These are phyloP conservation scores for Penicillium brevicompactum DNA, from an alignment of 2,329 filamentous ascomycete genomes.

Conservation along the genomic window DNA sequence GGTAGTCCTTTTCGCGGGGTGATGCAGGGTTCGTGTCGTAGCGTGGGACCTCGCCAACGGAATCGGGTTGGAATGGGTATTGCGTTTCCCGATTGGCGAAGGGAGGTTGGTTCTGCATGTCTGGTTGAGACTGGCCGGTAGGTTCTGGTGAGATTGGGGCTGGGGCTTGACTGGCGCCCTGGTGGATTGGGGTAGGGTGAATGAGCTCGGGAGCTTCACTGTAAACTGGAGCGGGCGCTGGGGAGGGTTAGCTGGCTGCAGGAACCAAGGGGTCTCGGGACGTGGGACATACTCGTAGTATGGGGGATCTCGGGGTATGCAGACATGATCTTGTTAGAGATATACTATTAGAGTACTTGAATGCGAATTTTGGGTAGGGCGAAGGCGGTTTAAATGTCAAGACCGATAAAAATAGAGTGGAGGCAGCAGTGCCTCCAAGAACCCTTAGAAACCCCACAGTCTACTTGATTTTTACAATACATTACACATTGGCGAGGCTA, in stretches of 20 bases:
- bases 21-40: neutral
- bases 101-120: neutral
- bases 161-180: neutral
- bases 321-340: neutral
- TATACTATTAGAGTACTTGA: neutral
- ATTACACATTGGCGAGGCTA: neutral
- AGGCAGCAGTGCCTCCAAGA: neutral
- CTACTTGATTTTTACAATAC: neutral
- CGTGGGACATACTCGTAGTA: neutral
- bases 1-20: slow-evolving; percentile 15
- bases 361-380: neutral
- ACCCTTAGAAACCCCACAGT: neutral
- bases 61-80: slow-evolving; percentile 4
- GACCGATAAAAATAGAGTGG: neutral
- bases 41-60: neutral
- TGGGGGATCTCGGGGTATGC: neutral
- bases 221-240: neutral
- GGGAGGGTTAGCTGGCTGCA: neutral
- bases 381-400: neutral
- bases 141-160: neutral
- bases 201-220: slow-evolving; percentile 7
- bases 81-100: neutral
- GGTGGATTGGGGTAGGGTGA: neutral
- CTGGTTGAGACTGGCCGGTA: neutral
- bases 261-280: neutral